Conservation (phyloP, 495 filamentous ascomycete species). For the Aspergillus funiculosus region DNA sequence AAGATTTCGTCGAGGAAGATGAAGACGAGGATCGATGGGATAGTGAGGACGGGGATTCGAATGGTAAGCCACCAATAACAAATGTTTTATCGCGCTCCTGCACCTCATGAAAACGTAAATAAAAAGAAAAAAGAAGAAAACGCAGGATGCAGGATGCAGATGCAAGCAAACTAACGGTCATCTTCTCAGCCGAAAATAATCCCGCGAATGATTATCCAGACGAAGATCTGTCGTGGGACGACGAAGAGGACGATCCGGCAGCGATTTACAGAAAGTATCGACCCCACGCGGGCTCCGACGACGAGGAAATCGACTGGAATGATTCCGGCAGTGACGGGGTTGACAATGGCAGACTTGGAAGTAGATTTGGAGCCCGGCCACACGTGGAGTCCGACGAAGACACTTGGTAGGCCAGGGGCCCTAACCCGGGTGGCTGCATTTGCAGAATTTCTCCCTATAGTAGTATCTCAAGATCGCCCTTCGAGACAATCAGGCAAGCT, state of each 20-base stretch:
- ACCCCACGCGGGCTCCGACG: conserved; percentile 40
- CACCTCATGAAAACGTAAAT: no score
- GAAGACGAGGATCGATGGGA: conserved; percentile 49
- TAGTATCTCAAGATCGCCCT: no score
- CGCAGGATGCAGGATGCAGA: no score
- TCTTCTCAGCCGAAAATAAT: conserved; percentile 51
- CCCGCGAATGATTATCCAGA: conserved; percentile 65
- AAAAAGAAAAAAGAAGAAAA: background rate
- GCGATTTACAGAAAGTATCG: conserved; percentile 45
- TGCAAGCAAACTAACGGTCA: conserved; percentile 9
- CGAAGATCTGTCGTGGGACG: conserved; percentile 54
- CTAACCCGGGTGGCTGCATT: conserved; percentile 20
- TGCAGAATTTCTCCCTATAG: conserved; percentile 1
- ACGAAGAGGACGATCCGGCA: conserved; percentile 48
- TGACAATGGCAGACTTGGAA: conserved; percentile 13
- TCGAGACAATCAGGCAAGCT: no score
- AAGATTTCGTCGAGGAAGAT: conserved; percentile 48
- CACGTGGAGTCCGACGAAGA: conserved; percentile 35
- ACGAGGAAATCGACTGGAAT: conserved; percentile 52
- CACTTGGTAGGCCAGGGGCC: conserved; percentile 17
- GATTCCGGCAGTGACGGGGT: conserved; percentile 42
- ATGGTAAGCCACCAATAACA: conserved; percentile 36
- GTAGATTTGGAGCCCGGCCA: conserved; percentile 21
- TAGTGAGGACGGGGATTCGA: conserved; percentile 58
- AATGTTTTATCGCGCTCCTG: no score